phyloP scores from a whole-genome alignment of 805 yeast species.

The Pichia manshurica region DNA sequence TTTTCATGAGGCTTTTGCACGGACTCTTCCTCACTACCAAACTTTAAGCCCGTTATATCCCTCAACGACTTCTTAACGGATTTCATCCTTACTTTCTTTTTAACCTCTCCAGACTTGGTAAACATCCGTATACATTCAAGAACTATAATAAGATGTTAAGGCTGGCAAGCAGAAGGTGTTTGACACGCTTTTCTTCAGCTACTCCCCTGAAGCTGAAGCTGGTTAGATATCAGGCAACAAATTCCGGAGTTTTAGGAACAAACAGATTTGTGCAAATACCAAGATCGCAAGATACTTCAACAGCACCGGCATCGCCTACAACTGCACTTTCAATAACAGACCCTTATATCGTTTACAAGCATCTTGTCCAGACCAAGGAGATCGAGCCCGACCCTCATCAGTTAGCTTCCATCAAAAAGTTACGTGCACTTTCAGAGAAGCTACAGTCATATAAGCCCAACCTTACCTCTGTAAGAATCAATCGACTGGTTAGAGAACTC shows the following conservation, averaged over 20 bases:
- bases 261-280: conserved; percentile 1
- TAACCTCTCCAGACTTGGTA: too few relatives aligned
- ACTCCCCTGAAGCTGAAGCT: neutral
- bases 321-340: conserved; percentile 39
- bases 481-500: conserved; percentile 31
- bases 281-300: neutral
- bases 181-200: neutral
- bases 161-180: neutral
- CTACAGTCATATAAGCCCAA: conserved; percentile 58
- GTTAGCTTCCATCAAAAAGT: conserved; percentile 50
- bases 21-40: too few relatives aligned
- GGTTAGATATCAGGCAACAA: neutral
- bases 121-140: too few relatives aligned
- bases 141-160: neutral
- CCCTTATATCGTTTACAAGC: conserved; percentile 53
- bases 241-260: conserved; percentile 9
- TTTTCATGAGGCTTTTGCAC: too few relatives aligned
- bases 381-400: conserved; percentile 55
- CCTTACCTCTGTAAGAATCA: conserved; percentile 40
- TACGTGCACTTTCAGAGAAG: conserved; percentile 59
- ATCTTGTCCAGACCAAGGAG: conserved; percentile 45
- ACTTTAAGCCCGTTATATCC: too few relatives aligned
- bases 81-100: neutral
- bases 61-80: too few relatives aligned
- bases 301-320: neutral